Evolutionary conservation across 164 flowering plant species (phyloP).

Genomic region (Vitis vinifera): ASM3070453v1 NC_081816.1:7479001-7479500

Average conservation of each 20-base stretch:
- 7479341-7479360: constrained; percentile 29
- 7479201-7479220: background rate
- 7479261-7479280: constrained; percentile 26
- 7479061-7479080: too few relatives aligned
- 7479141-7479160: too few relatives aligned
- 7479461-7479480: constrained; percentile 6
- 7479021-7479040: constrained; percentile 28
- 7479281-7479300: constrained; percentile 22
- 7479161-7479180: too few relatives aligned
- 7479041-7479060: background rate
- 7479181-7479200: too few relatives aligned
- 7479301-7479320: constrained; percentile 27
- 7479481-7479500: background rate
- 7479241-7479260: constrained; percentile 26
- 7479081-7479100: too few relatives aligned
- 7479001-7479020: constrained; percentile 15
- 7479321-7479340: constrained; percentile 22
- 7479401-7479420: background rate
- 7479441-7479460: constrained; percentile 26
- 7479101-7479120: too few relatives aligned
- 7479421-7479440: constrained; percentile 3
- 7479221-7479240: background rate
- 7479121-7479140: too few relatives aligned
- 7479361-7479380: constrained; percentile 18
- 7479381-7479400: background rate